phyloP scores from a whole-genome alignment of 306 rosid species.

The Castanopsis chinensis region DNA sequence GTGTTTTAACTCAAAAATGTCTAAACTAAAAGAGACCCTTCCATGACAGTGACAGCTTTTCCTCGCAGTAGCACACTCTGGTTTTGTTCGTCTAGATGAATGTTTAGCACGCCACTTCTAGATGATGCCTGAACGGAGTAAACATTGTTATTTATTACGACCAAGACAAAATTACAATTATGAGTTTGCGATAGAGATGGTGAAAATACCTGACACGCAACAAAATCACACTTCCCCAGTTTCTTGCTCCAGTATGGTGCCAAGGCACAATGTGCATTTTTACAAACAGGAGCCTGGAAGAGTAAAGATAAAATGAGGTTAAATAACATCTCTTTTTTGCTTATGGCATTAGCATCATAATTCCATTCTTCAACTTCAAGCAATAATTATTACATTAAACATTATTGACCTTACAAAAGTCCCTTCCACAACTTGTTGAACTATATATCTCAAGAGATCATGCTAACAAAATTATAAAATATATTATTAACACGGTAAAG shows the following conservation, averaged over 20 bases:
- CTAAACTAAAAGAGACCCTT: constrained; percentile 58
- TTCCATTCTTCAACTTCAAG: not conserved
- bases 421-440: not conserved
- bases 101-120: constrained; percentile 58
- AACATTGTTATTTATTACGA: not conserved
- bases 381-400: no score
- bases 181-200: not conserved
- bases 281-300: constrained; percentile 62
- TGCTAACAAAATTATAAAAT: no score
- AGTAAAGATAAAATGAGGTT: not conserved
- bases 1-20: not conserved
- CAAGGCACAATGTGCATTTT: constrained; percentile 67
- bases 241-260: constrained; percentile 67
- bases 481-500: no score
- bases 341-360: not conserved
- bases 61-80: constrained; percentile 66
- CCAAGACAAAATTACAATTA: constrained; percentile 4
- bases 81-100: constrained; percentile 58
- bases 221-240: constrained; percentile 61
- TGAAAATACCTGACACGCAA: constrained; percentile 54
- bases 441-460: no score
- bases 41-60: constrained; percentile 69
- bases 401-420: no score
- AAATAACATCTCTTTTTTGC: no score
- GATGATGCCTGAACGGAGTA: constrained; percentile 56